Base-by-base conservation (phyloP, 1,284 basidiomycete species). In the Rugosomyces carneus region DNA sequence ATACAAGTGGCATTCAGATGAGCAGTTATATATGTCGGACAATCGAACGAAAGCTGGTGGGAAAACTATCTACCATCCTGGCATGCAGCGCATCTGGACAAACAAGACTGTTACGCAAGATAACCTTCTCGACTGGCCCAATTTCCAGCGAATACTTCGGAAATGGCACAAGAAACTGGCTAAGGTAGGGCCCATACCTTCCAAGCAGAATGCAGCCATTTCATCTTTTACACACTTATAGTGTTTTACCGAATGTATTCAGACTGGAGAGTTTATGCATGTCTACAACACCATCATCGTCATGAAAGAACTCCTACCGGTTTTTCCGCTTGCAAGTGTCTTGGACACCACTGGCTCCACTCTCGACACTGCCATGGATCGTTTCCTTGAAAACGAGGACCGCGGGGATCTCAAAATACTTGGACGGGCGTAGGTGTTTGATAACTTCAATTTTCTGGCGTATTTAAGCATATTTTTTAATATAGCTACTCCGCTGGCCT, bases 201-300 rank as follows among this genome's bases (percentile, higher is more conserved):
- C 6, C 42, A 51, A 40, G 27, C 27, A 29, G 2, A 48, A 11
- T 36, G 15, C 42, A 34, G 35, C 26, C 20, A 9, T 37, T 32
- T n/a, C n/a, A n/a, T n/a, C n/a, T n/a, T n/a, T 15, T 35, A 10
- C 52, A 21, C 10, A 29, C 37, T 46, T 44, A 13, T 51, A 87
- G 82, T 75, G 72, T 52, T 75, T 87, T 52, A 67, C 70, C 20
- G 80, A 78, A 37, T 82, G 78, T 55, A 78, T 86, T 41, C 72
- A 80, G 60, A 79, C 79, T 1, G 83, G 84, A 55, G 92, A 93
- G 58, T 96, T 93, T 63, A 93, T 95, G 87, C 90, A 92, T 58
- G 87, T 95, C 47, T 93, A 93, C 64, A 97, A 97, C 60, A 80
- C 89, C 9, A 87, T 96, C 60, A 79, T 93, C 37, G 83, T 96